Evolutionary conservation across 176 grass and related monocot species (phyloP), one percentile per base, ranked within the genome.

Genomic region (Metroxylon sagu): DNA sequence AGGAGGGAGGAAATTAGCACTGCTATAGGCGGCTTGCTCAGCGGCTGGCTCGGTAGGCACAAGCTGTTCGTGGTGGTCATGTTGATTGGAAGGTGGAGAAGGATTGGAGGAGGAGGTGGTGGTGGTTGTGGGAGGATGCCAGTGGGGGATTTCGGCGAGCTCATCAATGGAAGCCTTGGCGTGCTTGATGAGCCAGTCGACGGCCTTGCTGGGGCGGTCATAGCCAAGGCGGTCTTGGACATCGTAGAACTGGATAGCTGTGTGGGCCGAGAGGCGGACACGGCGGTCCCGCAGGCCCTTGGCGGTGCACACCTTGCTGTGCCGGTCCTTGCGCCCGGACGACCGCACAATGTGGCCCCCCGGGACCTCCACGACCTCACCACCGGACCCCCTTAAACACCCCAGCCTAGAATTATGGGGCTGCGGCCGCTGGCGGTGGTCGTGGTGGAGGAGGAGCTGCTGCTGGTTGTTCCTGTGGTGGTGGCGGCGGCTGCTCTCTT

Each of bases 231-330:
- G 65, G 51, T 68, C 65, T 29, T 68, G 65, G 52, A 68, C 52
- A 6, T 68, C 65, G 18, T 68, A 68, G 65, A 68, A 68, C 29
- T 68, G 65, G 52, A 68, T 68, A 52, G 65, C 65, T 1, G 65
- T 68, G 27, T 51, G 55, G 51, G 55, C 65, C 18, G 65, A 68
- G 26, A 68, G 65, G n/a, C 65, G 65, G 29, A 68, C 65, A n/a
- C 65, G 29, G 4, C 65, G 26, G 15, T 68, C 65, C 1, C 65
- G 65, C 7, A 68, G 65, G 18, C 65, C 65, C 52, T 68, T 68
- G 6, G 65, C 65, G 4, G 65, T 68, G 65, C 55, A 68, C n/a
- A 68, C 65, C 18, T 68, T 68, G 65, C 65, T 68, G 65, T 68
- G 65, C 65, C 65, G 52, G 26, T 68, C 65, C 29, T 68, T 68